A percentile compares a stretch with the other conserved stretches of the same genome.
phyloP scores from a whole-genome alignment of 2,329 filamentous ascomycete genomes.

The Nannizzia gypsea region DNA sequence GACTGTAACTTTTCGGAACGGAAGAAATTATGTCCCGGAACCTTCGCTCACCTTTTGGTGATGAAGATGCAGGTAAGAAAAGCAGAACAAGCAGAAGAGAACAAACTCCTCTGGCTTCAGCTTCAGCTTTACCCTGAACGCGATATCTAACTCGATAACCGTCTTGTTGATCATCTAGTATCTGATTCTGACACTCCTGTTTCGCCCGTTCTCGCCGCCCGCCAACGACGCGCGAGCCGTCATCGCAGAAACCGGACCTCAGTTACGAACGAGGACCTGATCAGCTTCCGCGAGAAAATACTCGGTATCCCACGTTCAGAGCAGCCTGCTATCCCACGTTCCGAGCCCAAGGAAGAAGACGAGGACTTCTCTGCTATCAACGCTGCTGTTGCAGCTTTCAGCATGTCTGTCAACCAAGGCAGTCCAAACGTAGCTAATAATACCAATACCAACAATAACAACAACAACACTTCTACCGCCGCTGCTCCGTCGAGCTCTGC shows the following conservation, averaged over 20 bases:
- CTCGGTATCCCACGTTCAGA: slow-evolving; percentile 9
- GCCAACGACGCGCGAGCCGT: slow-evolving; percentile 8
- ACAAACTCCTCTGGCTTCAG: background rate
- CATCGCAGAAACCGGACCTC: slow-evolving; percentile 15
- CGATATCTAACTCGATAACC: background rate
- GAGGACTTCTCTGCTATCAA: slow-evolving; percentile 26
- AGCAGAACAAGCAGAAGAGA: background rate
- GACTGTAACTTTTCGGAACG: background rate
- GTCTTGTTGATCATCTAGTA: background rate
- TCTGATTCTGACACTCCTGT: background rate
- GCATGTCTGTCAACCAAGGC: slow-evolving; percentile 12
- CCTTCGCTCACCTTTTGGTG: background rate
- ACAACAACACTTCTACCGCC: background rate
- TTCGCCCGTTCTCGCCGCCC: slow-evolving; percentile 4
- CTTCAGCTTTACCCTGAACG: background rate
- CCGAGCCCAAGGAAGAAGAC: slow-evolving; percentile 14
- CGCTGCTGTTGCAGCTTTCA: slow-evolving; percentile 22
- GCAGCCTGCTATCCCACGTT: background rate
- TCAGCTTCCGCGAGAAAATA: slow-evolving; percentile 14
- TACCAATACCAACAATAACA: background rate
- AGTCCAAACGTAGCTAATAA: background rate
- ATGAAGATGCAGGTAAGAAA: background rate
- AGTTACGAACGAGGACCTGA: slow-evolving; percentile 13
- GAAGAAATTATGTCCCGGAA: slow-evolving; percentile 2
- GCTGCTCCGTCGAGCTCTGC: slow-evolving; percentile 14